These are phyloP conservation scores for Wickerhamomyces tratensis DNA, from an alignment of 805 yeast species.

Conservation along the genomic window DNA sequence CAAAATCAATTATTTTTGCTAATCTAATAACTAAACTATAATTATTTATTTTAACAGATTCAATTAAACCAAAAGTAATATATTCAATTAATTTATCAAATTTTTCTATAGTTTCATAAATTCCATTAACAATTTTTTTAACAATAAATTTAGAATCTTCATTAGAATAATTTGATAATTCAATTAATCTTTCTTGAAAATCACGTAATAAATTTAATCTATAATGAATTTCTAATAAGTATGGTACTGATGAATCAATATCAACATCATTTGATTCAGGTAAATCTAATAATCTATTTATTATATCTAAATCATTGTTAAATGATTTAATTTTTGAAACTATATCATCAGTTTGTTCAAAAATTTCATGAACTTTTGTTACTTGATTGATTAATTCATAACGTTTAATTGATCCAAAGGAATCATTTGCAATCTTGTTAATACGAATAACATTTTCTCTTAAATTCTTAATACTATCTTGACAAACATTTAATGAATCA, in stretches of 20 bases:
- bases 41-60: slow-evolving; percentile 63
- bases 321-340: slow-evolving; percentile 53
- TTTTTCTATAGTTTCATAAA: slow-evolving; percentile 34
- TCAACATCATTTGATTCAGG: slow-evolving; percentile 14
- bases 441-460: slow-evolving; percentile 35
- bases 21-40: slow-evolving; percentile 57
- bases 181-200: slow-evolving; percentile 63
- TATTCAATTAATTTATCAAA: slow-evolving; percentile 60
- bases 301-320: slow-evolving; percentile 35
- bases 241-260: slow-evolving; percentile 38
- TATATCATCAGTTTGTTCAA: slow-evolving; percentile 58
- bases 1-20: slow-evolving; percentile 71
- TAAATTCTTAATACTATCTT: slow-evolving; percentile 39
- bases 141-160: slow-evolving; percentile 65
- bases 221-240: slow-evolving; percentile 60
- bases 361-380: slow-evolving; percentile 60
- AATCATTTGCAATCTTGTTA: slow-evolving; percentile 40
- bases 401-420: slow-evolving; percentile 48
- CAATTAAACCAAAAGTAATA: slow-evolving; percentile 62
- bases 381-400: slow-evolving; percentile 63
- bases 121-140: slow-evolving; percentile 37
- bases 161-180: slow-evolving; percentile 40
- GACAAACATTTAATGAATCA: slow-evolving; percentile 26
- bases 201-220: slow-evolving; percentile 63
- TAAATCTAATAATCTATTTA: slow-evolving; percentile 19